These are phyloP conservation scores for Capronia coronata DNA, from an alignment of 2,329 filamentous ascomycete species.

Conservation along the genomic window DNA sequence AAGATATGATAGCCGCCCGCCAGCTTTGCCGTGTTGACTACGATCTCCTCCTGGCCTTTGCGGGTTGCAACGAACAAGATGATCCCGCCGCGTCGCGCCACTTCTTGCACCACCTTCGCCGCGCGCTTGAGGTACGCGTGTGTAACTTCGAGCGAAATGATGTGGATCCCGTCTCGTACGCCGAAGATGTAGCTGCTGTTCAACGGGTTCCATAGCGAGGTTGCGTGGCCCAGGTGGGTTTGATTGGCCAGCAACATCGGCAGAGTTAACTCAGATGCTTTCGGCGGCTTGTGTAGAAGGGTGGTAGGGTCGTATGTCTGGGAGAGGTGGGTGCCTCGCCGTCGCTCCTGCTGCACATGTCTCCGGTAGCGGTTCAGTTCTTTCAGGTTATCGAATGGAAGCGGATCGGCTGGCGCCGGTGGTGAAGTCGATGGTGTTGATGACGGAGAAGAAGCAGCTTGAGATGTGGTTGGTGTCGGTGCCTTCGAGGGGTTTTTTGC, in stretches of 20 bases:
- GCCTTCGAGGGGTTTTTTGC: neutral
- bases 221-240: conserved; percentile 83
- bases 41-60: conserved; percentile 69
- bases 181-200: conserved; percentile 95
- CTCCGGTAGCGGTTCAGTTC: conserved; percentile 12
- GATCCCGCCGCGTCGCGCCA: conserved; percentile 72
- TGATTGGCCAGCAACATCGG: conserved; percentile 85
- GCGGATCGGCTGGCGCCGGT: neutral
- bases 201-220: conserved; percentile 85
- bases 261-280: conserved; percentile 73
- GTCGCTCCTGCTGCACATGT: conserved; percentile 4
- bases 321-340: conserved; percentile 15
- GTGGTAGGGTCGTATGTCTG: conserved; percentile 23
- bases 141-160: conserved; percentile 85
- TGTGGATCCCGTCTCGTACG: conserved; percentile 78
- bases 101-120: conserved; percentile 83
- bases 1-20: conserved; percentile 81
- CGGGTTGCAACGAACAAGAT: conserved; percentile 88
- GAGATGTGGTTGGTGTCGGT: neutral
- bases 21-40: conserved; percentile 73
- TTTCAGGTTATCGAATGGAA: conserved; percentile 11
- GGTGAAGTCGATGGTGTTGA: neutral
- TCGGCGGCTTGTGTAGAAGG: conserved; percentile 61
- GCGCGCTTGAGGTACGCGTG: conserved; percentile 86
- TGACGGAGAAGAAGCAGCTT: neutral